These are phyloP conservation scores for Rhynchosporium graminicola DNA, from an alignment of 2,329 filamentous ascomycete genomes.

Conservation along the genomic window DNA sequence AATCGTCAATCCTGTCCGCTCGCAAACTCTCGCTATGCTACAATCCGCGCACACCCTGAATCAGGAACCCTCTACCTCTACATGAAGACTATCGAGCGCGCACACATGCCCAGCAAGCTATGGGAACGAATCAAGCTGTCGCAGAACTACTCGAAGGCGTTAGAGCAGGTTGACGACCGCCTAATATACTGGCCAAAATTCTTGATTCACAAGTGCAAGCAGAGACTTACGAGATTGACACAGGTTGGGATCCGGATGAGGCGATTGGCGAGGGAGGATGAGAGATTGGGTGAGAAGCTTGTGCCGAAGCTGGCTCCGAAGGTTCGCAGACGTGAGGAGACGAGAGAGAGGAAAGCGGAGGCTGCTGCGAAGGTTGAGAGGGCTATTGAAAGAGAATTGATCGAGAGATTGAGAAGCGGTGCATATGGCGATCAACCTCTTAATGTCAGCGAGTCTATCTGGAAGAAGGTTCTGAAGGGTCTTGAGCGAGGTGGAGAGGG, in stretches of 20 bases:
- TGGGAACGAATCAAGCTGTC: constrained; percentile 94
- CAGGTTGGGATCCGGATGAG: constrained; percentile 85
- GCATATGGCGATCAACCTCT: constrained; percentile 93
- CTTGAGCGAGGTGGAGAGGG: constrained; percentile 87
- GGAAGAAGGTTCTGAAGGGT: constrained; percentile 93
- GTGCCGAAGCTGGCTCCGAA: constrained; percentile 92
- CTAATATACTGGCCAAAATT: constrained; percentile 96
- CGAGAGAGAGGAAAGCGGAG: constrained; percentile 75
- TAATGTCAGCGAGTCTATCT: constrained; percentile 92
- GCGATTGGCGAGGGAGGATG: constrained; percentile 83
- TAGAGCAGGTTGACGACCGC: constrained; percentile 82
- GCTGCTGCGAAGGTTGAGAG: constrained; percentile 91
- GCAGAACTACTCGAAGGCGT: constrained; percentile 85
- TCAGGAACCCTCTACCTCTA: constrained; percentile 89
- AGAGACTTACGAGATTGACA: constrained; percentile 85
- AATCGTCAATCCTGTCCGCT: constrained; percentile 87
- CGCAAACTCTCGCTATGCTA: constrained; percentile 90
- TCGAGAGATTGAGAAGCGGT: constrained; percentile 86
- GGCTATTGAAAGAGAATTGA: constrained; percentile 91
- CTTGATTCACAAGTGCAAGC: constrained; percentile 91
- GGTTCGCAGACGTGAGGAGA: constrained; percentile 73
- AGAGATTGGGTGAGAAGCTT: constrained; percentile 81
- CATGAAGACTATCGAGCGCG: constrained; percentile 92
- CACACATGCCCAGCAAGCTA: constrained; percentile 84
- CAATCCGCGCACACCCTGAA: constrained; percentile 77